Evolutionary conservation across 1,139 yeast genomes (phyloP), one percentile per base, ranked within the genome.

Genomic region (Protomyces inouyei): DNA sequence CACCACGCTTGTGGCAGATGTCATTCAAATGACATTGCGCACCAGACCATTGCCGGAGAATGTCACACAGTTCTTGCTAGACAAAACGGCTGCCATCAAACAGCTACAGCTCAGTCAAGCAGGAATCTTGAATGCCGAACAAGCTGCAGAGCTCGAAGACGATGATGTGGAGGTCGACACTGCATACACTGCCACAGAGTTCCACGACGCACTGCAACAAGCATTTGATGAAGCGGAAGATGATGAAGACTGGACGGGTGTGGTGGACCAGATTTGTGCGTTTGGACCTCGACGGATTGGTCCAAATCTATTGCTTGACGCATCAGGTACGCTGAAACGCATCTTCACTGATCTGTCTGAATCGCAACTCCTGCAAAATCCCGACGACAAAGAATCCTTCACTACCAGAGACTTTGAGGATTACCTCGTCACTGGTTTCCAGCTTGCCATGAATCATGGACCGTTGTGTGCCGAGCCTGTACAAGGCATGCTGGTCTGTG

Each of bases 381-480:
- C 32, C 0, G 66, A 37, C 5, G 37, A 55, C 1, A 23, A 54
- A 14, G 12, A 54, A 3, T 28, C 43, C n/a, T 37, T 63, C 46
- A 52, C 64, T 14, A 21, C 64, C 16, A 43, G 55, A 23, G 67
- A 66, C 37, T 85, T 79, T 72, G 90, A 86, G 68, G 86, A 85
- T 64, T 84, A 86, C 70, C 76, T 93, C 4, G 73, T 88, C 56
- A 87, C 88, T 70, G 98, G 97, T 0, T 92, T 91, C 75, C 95
- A 90, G 72, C 76, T 91, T 60, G 90, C 97, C 1, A 83, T 85
- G 63, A 80, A 82, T 57, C 90, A 86, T 71, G 99, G 99, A 0
- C 98, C 98, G 0, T 78, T 95, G 63, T 86, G 95, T 0, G 83
- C 87, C 3, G 99, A 95, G 73, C 93, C 92, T 0, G 81, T 90